Conservation (phyloP, 2,329 filamentous ascomycete genomes). For the Gnomoniopsis smithogilvyi region DNA sequence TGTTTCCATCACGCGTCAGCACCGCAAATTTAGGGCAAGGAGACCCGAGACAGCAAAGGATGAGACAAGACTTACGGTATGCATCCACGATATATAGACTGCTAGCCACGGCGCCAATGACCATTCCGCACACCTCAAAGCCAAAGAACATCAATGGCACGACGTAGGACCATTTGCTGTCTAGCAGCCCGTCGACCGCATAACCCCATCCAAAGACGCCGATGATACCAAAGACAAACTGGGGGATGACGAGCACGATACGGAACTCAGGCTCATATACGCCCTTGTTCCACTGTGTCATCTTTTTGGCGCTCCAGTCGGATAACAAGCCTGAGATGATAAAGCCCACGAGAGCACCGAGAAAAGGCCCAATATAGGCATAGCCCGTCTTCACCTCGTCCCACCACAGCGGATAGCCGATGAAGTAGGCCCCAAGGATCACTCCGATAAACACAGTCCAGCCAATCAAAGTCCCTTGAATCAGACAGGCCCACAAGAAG, state of each 20-base stretch:
- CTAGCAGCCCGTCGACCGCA: conserved; percentile 58
- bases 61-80: conserved; percentile 60
- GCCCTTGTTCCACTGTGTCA: conserved; percentile 74
- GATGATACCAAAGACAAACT: conserved; percentile 71
- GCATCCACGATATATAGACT: conserved; percentile 91
- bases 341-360: conserved; percentile 79
- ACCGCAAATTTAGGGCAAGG: not conserved
- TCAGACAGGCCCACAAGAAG: conserved; percentile 74
- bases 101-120: conserved; percentile 81
- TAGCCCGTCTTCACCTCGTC: conserved; percentile 79
- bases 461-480: conserved; percentile 87
- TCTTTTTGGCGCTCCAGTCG: conserved; percentile 66
- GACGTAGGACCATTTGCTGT: conserved; percentile 62
- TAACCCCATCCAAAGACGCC: conserved; percentile 85
- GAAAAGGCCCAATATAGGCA: conserved; percentile 79
- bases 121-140: conserved; percentile 84
- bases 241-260: conserved; percentile 77
- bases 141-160: conserved; percentile 80
- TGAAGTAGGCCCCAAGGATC: conserved; percentile 76
- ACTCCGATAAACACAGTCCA: conserved; percentile 95
- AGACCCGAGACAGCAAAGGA: not conserved
- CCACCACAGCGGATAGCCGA: conserved; percentile 79
- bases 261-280: conserved; percentile 92
- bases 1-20: conserved; percentile 29
- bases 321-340: conserved; percentile 68